phyloP scores from a whole-genome alignment of 192 early-diverging fungal species.

The Hyaloraphidium curvatum region DNA sequence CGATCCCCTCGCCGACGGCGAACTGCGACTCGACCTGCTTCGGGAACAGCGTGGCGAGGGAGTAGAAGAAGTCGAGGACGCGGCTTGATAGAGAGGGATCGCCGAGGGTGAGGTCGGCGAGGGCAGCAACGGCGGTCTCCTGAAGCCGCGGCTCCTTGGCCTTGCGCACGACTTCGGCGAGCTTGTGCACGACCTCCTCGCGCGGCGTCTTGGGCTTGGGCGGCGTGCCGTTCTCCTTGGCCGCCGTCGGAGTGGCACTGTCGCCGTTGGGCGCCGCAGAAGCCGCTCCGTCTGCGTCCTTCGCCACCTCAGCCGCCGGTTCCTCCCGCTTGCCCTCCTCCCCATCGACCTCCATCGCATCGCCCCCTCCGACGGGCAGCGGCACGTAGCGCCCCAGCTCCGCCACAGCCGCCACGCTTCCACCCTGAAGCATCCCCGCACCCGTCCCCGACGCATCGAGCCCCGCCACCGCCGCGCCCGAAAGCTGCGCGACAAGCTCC shows the following conservation, averaged over 20 bases:
- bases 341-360: neutral
- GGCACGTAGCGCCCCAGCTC: slow-evolving; percentile 45
- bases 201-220: too few species aligned
- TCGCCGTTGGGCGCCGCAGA: too few species aligned
- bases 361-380: slow-evolving; percentile 14
- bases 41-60: slow-evolving; percentile 33
- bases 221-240: slow-evolving; percentile 6
- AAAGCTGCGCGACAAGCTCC: slow-evolving; percentile 3
- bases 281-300: too few species aligned
- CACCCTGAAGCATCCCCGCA: slow-evolving; percentile 28
- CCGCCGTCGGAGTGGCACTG: neutral
- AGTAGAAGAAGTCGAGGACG: slow-evolving; percentile 28
- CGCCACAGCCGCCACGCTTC: slow-evolving; percentile 43
- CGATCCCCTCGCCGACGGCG: slow-evolving; percentile 62
- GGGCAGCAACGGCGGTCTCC: slow-evolving; percentile 43
- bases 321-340: slow-evolving; percentile 9
- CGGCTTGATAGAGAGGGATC: slow-evolving; percentile 5
- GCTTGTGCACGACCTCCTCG: slow-evolving; percentile 25
- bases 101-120: slow-evolving; percentile 47
- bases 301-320: slow-evolving; percentile 6
- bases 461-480: slow-evolving; percentile 21
- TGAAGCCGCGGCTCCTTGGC: slow-evolving; percentile 59
- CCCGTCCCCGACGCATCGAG: slow-evolving; percentile 34
- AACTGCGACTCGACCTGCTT: slow-evolving; percentile 76
- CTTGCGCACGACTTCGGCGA: slow-evolving; percentile 28